Base-by-base conservation (phyloP, 345 rosid genomes). In the Lepidium sativum region DNA sequence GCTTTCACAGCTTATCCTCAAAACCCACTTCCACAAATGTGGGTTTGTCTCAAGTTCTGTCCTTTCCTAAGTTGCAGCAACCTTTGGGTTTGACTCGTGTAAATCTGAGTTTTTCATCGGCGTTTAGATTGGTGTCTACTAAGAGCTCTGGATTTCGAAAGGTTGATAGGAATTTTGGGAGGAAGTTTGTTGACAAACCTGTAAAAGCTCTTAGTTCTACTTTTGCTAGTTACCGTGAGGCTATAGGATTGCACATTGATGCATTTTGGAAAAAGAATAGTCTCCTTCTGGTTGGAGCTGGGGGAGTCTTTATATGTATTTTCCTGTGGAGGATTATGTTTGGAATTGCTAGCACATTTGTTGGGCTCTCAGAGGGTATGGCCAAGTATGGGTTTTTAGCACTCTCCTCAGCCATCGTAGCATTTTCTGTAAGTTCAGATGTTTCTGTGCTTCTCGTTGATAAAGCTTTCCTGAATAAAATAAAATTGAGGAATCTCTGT, bases 341-440 rank as follows among this genome's bases (percentile, higher is more conserved):
- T 69, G 97, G 95, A 2, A 75, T 90, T 75, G 97, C 99, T 14
- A 90, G 72, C 53, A 79, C 95, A 18, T 86, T 86, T 66, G 82
- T 86, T 54, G 89, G 96, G 7, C 81, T 90, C 37, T 94, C 97
- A 4, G 97, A 90, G 75, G 96, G 96, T 54, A 80, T 90, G 92
- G 92, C 95, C 37, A 88, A 94, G 82, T 94, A 86, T 55, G 99
- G 92, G 37, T 88, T 90, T 61, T 87, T 92, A 4, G 97, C 97
- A 9, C 91, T 89, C 68, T 92, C 98, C 8, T 67, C 96, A 0
- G 96, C 98, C 54, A 78, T 89, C 10, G 98, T 92, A 45, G 87
- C 92, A 40, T 89, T 92, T 47, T 52, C 82, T 49, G 98, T 92
- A 79, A 86, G 98, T 60, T 45, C 13, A 0, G 4, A 17, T 34